phyloP scores from a whole-genome alignment of 2,329 filamentous ascomycete genomes.

The Bipolaris victoriae region DNA sequence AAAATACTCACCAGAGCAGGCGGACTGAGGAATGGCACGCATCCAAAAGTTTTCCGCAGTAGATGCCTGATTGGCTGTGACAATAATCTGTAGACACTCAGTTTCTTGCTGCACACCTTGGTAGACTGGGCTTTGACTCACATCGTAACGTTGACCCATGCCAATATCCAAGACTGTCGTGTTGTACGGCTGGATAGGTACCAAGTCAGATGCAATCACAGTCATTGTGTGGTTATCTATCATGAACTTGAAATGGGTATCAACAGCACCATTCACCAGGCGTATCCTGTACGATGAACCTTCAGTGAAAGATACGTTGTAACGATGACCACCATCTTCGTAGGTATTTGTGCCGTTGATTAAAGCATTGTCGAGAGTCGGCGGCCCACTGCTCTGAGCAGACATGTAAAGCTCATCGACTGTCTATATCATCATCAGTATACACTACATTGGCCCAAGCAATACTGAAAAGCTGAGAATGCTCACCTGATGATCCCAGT shows the following conservation, averaged over 20 bases:
- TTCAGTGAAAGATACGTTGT: conserved; percentile 45
- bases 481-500: conserved; percentile 50
- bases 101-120: neutral
- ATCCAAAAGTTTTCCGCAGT: conserved; percentile 45
- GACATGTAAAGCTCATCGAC: conserved; percentile 44
- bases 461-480: neutral
- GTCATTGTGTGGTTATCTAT: conserved; percentile 54
- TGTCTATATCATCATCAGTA: conserved; percentile 25
- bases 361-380: conserved; percentile 50
- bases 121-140: neutral
- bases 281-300: conserved; percentile 53
- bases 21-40: conserved; percentile 49
- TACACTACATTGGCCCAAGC: neutral
- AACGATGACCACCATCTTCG: conserved; percentile 40
- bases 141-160: conserved; percentile 52
- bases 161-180: conserved; percentile 49
- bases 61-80: conserved; percentile 42
- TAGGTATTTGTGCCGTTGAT: conserved; percentile 55
- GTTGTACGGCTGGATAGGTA: conserved; percentile 52
- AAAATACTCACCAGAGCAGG: conserved; percentile 36
- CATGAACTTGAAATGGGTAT: conserved; percentile 51
- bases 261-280: conserved; percentile 52
- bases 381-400: conserved; percentile 39
- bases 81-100: conserved; percentile 19
- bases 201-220: conserved; percentile 53